Evolutionary conservation across 148 eudicot species (phyloP).

Genomic region (Spergularia marina): DNA sequence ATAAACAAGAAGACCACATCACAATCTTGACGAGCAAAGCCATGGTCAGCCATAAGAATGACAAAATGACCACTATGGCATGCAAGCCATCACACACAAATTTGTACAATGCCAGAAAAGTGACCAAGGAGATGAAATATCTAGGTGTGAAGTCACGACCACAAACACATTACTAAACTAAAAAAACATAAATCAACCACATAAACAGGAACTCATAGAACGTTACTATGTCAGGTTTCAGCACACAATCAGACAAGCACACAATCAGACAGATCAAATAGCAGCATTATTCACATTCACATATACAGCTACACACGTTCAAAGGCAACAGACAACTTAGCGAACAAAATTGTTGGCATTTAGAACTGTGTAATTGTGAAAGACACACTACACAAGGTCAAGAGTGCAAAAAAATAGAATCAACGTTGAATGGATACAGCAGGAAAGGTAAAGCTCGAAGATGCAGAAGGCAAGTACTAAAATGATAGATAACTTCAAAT

Average conservation of each 20-base stretch:
- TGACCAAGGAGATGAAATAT: not conserved
- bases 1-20: not conserved
- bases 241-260: not conserved
- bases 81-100: not conserved
- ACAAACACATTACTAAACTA: not conserved
- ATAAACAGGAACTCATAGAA: not conserved
- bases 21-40: not conserved
- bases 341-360: too few relatives aligned
- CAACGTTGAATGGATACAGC: too few relatives aligned
- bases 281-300: too few relatives aligned
- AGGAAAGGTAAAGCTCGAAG: too few relatives aligned
- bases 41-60: too few relatives aligned
- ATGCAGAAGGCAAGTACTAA: too few relatives aligned
- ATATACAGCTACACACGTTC: too few relatives aligned
- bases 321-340: too few relatives aligned
- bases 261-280: not conserved
- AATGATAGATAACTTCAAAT: too few relatives aligned
- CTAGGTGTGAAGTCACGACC: not conserved
- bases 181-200: not conserved
- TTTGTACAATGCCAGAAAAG: not conserved
- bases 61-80: not conserved
- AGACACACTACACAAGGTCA: not conserved
- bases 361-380: not conserved
- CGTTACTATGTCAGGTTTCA: not conserved
- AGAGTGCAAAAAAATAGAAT: not conserved